A percentile compares a stretch with the other conserved stretches of the same genome.
phyloP scores from a whole-genome alignment of 768 basidiomycete species.

The Pleurotus salmoneostramineus region DNA sequence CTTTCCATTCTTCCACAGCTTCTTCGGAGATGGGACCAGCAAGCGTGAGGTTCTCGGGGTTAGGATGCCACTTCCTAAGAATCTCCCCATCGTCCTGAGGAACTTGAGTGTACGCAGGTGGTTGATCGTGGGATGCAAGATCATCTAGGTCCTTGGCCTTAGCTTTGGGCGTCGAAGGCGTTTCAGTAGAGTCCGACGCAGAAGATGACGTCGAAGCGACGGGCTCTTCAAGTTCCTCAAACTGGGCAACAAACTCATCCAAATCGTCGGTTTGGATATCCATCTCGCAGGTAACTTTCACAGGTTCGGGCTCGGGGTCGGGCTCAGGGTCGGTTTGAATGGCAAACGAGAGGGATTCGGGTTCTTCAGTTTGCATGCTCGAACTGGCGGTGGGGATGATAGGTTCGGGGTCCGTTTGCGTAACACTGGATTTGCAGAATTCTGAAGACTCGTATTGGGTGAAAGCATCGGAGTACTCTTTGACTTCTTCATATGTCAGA shows the following conservation, averaged over 20 bases:
- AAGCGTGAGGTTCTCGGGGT: slow-evolving; percentile 31
- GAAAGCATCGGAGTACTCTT: slow-evolving; percentile 72
- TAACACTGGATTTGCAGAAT: slow-evolving; percentile 39
- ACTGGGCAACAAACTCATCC: slow-evolving; percentile 25
- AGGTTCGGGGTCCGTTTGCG: slow-evolving; percentile 64
- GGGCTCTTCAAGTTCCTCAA: slow-evolving; percentile 52
- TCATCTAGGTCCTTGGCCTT: slow-evolving; percentile 24
- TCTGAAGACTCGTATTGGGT: slow-evolving; percentile 65
- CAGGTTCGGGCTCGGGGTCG: slow-evolving; percentile 19
- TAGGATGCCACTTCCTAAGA: slow-evolving; percentile 70
- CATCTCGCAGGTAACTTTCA: slow-evolving; percentile 41
- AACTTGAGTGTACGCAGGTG: slow-evolving; percentile 71
- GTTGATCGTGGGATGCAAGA: slow-evolving; percentile 44
- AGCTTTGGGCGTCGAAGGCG: slow-evolving; percentile 67
- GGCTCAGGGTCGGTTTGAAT: slow-evolving; percentile 31
- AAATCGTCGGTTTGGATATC: slow-evolving; percentile 62
- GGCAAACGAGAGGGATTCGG: slow-evolving; percentile 18
- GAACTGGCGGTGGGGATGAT: slow-evolving; percentile 41
- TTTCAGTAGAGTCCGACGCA: slow-evolving; percentile 44
- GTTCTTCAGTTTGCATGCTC: slow-evolving; percentile 56
- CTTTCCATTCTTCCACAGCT: slow-evolving; percentile 70
- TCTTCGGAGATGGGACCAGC: slow-evolving; percentile 64
- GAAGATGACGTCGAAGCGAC: slow-evolving; percentile 61
- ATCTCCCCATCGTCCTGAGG: slow-evolving; percentile 52
- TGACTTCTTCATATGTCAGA: slow-evolving; percentile 56